phyloP scores from a whole-genome alignment of 805 yeast species.

The Sungouiozyma intestinalis region DNA sequence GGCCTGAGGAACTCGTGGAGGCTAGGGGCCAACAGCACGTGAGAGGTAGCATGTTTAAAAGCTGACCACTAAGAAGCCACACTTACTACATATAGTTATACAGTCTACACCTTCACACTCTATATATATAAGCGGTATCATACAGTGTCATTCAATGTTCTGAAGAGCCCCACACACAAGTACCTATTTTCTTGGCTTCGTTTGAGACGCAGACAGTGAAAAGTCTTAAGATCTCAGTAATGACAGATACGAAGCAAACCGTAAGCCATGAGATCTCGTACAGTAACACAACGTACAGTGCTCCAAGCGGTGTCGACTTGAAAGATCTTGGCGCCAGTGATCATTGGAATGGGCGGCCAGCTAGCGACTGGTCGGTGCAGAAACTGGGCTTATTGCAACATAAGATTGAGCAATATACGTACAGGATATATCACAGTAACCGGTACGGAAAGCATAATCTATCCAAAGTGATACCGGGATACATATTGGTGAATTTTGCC shows the following conservation, averaged over 20 bases:
- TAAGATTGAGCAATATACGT: slow-evolving; percentile 32
- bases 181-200: too few relatives aligned
- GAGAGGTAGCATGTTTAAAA: too few relatives aligned
- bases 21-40: too few relatives aligned
- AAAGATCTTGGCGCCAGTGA: slow-evolving; percentile 22
- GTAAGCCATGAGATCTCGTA: slow-evolving; percentile 3
- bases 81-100: too few relatives aligned
- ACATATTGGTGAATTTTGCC: slow-evolving; percentile 32
- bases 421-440: slow-evolving; percentile 19
- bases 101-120: too few relatives aligned
- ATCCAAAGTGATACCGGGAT: slow-evolving; percentile 26
- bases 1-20: too few relatives aligned
- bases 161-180: too few relatives aligned
- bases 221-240: too few relatives aligned
- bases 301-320: slow-evolving; percentile 13
- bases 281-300: slow-evolving; percentile 10
- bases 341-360: slow-evolving; percentile 30
- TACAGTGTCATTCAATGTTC: too few relatives aligned
- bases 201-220: too few relatives aligned
- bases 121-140: too few relatives aligned
- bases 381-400: slow-evolving; percentile 41
- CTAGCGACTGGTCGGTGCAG: slow-evolving; percentile 37
- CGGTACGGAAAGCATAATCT: slow-evolving; percentile 20
- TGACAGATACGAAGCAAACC: background rate
- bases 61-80: too few relatives aligned